Conservation (phyloP, 2,329 filamentous ascomycete genomes). For the Hortaea sp. region DNA sequence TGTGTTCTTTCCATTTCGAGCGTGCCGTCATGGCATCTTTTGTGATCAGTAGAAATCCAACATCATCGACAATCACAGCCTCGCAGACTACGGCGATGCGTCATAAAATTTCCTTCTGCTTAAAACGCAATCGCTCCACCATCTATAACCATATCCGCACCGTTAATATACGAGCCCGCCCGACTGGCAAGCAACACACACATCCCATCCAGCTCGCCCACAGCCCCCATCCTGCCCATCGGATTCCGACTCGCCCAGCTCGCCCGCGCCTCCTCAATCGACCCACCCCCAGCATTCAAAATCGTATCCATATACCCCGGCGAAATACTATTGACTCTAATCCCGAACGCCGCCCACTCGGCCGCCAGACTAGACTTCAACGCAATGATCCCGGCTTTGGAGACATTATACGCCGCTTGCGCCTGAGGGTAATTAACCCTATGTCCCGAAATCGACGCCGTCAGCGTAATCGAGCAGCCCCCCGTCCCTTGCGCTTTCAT, state of each 20-base stretch:
- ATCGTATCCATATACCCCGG: constrained; percentile 73
- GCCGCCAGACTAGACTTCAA: constrained; percentile 57
- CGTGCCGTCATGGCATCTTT: too few relatives aligned
- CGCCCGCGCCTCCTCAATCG: constrained; percentile 23
- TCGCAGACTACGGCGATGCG: too few relatives aligned
- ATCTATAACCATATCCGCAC: constrained; percentile 28
- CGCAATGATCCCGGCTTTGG: constrained; percentile 56
- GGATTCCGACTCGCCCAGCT: constrained; percentile 27
- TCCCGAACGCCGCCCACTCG: constrained; percentile 63
- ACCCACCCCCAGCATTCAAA: constrained; percentile 43
- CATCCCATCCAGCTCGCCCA: constrained; percentile 28
- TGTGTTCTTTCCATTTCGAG: too few relatives aligned
- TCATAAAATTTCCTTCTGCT: background rate
- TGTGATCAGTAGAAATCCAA: too few relatives aligned
- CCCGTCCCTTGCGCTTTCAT: constrained; percentile 44
- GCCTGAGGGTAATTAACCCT: constrained; percentile 63
- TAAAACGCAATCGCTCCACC: constrained; percentile 24
- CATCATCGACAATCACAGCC: too few relatives aligned
- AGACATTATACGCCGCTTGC: constrained; percentile 62
- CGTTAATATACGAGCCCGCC: constrained; percentile 28
- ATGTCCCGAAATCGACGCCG: constrained; percentile 59
- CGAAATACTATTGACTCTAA: constrained; percentile 59
- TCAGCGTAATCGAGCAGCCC: constrained; percentile 55
- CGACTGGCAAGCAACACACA: constrained; percentile 27
- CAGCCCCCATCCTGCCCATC: constrained; percentile 30